A percentile compares a stretch with the other conserved stretches of the same genome.
Conservation (phyloP, 2,329 filamentous ascomycete species). For the Ophiostoma populinum region DNA sequence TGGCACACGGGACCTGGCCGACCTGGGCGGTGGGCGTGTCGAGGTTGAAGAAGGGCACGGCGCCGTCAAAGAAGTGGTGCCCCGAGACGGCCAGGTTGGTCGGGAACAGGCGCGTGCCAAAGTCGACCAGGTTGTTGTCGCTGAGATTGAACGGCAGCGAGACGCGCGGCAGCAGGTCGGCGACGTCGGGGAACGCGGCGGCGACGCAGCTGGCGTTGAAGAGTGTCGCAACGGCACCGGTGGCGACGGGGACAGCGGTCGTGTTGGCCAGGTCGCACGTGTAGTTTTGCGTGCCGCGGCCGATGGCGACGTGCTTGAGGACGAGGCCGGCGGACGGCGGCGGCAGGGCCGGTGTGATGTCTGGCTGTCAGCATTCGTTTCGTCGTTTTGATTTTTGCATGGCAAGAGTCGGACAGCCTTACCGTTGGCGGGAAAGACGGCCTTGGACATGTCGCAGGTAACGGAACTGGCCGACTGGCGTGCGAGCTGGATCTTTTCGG, state of each 20-base stretch:
- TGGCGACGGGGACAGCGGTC: slow-evolving; percentile 41
- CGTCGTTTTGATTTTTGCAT: no score
- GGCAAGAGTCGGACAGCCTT: slow-evolving; percentile 25
- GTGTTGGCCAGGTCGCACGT: slow-evolving; percentile 52
- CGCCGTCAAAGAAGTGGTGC: slow-evolving; percentile 60
- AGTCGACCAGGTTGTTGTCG: slow-evolving; percentile 15
- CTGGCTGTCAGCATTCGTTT: no score
- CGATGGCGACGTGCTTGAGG: slow-evolving; percentile 66
- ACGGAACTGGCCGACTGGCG: slow-evolving; percentile 25
- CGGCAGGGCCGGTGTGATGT: slow-evolving; percentile 20
- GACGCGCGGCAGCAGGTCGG: slow-evolving; percentile 46
- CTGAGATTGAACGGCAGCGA: slow-evolving; percentile 49
- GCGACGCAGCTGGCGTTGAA: slow-evolving; percentile 78
- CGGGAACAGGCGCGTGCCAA: slow-evolving; percentile 27
- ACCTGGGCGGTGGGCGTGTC: slow-evolving; percentile 37
- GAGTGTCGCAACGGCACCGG: slow-evolving; percentile 65
- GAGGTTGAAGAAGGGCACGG: slow-evolving; percentile 67
- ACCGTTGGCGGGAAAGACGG: slow-evolving; percentile 30
- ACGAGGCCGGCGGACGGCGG: slow-evolving; percentile 39
- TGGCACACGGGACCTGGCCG: slow-evolving; percentile 44
- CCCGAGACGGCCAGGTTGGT: slow-evolving; percentile 50
- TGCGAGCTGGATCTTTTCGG: slow-evolving; percentile 32
- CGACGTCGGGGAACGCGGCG: slow-evolving; percentile 47
- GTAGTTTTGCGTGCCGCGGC: slow-evolving; percentile 87
- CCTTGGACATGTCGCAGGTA: slow-evolving; percentile 36